Percentiles rank a stretch among this genome's conserved stretches.
phyloP scores from a whole-genome alignment of 768 basidiomycete genomes.

The Symmetrospora coprosmae region DNA sequence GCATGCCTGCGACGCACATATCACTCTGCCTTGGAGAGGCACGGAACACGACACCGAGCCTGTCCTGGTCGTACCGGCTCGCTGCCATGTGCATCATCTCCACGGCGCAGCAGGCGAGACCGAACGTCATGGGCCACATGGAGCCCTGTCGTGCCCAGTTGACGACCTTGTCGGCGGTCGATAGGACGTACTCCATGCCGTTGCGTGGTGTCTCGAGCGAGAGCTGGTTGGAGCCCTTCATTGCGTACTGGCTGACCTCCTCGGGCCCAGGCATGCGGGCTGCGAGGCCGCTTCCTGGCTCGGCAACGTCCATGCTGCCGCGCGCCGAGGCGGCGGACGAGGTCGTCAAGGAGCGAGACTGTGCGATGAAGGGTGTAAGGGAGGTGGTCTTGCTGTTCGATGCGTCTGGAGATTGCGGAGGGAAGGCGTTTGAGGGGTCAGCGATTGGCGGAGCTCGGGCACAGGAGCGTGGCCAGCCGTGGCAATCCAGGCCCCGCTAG shows the following conservation, averaged over 20 bases:
- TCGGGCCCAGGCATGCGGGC: background rate
- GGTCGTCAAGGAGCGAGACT: constrained; percentile 1
- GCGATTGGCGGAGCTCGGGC: no score
- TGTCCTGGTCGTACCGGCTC: constrained; percentile 94
- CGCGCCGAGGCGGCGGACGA: background rate
- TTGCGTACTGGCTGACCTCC: constrained; percentile 44
- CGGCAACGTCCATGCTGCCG: background rate
- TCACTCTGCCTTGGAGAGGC: constrained; percentile 64
- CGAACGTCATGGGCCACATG: constrained; percentile 98
- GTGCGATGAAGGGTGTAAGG: background rate
- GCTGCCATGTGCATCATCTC: constrained; percentile 99
- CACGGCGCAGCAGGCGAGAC: constrained; percentile 96
- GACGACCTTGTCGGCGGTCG: constrained; percentile 85
- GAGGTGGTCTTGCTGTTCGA: no score
- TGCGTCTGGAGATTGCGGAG: no score
- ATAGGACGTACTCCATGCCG: constrained; percentile 93
- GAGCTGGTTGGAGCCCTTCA: constrained; percentile 64
- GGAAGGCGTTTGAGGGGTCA: no score
- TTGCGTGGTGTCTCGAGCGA: constrained; percentile 80
- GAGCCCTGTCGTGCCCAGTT: constrained; percentile 97
- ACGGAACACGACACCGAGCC: constrained; percentile 92
- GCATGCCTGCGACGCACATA: constrained; percentile 21
- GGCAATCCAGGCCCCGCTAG: no score
- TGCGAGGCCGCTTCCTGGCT: background rate
- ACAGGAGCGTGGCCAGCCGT: no score